These are phyloP conservation scores for Grammothele lineata DNA, from an alignment of 768 basidiomycete species.

Conservation along the genomic window DNA sequence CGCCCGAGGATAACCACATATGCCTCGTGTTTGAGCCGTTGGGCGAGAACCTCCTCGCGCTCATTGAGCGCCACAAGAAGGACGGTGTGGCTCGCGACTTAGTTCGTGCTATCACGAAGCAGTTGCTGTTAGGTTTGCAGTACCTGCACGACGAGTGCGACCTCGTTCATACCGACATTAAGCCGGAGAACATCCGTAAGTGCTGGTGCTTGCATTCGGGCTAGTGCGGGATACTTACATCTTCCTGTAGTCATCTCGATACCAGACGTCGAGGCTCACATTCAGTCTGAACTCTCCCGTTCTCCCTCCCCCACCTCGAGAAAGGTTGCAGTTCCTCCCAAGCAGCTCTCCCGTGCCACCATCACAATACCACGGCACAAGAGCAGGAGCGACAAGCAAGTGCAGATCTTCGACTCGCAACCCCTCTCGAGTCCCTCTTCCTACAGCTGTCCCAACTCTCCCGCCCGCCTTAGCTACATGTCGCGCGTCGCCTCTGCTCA, in stretches of 20 bases:
- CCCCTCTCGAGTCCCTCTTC: constrained; percentile 58
- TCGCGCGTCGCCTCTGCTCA: constrained; percentile 20
- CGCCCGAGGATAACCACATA: constrained; percentile 71
- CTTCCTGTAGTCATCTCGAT: constrained; percentile 63
- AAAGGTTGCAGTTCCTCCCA: constrained; percentile 77
- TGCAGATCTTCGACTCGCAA: constrained; percentile 82
- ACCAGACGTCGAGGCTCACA: constrained; percentile 75
- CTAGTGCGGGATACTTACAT: no score
- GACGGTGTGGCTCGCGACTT: constrained; percentile 78
- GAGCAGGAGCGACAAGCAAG: constrained; percentile 49
- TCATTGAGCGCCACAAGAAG: constrained; percentile 76
- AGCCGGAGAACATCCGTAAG: constrained; percentile 94
- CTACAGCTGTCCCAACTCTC: constrained; percentile 23
- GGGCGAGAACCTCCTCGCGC: constrained; percentile 70
- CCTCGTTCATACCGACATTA: constrained; percentile 90
- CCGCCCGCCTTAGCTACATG: constrained; percentile 20
- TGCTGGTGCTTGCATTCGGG: no score
- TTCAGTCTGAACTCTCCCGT: constrained; percentile 59
- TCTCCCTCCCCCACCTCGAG: constrained; percentile 74
- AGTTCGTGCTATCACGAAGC: constrained; percentile 83
- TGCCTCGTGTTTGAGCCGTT: constrained; percentile 91
- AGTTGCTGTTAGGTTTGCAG: constrained; percentile 83
- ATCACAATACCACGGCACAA: constrained; percentile 57
- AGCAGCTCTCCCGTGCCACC: constrained; percentile 53
- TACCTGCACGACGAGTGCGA: constrained; percentile 93